Percentiles rank a stretch among this genome's conserved stretches.
phyloP scores from a whole-genome alignment of 306 rosid species.

The Alnus rubra region DNA sequence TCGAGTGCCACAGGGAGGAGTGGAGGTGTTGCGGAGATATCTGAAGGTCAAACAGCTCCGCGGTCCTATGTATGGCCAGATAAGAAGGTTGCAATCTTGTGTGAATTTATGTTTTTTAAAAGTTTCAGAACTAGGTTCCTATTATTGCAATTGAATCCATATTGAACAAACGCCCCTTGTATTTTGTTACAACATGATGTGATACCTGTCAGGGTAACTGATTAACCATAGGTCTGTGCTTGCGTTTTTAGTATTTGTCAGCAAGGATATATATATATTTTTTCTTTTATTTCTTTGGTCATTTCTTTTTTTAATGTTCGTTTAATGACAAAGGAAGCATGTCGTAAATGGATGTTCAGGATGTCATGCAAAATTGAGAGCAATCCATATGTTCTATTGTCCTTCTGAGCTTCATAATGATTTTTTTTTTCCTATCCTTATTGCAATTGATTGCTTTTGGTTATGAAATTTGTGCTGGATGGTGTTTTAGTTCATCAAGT shows the following conservation, averaged over 20 bases:
- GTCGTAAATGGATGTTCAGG: neutral
- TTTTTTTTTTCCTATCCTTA: too few species aligned
- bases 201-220: neutral
- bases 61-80: conserved; percentile 65
- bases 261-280: too few species aligned
- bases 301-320: neutral
- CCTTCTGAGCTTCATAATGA: too few species aligned
- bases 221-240: neutral
- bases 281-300: neutral
- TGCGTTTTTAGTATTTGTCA: neutral
- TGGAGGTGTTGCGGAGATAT: conserved; percentile 47
- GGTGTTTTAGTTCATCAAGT: neutral
- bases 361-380: neutral
- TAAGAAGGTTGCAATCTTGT: conserved; percentile 48
- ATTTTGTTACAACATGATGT: neutral
- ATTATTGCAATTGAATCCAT: neutral
- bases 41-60: conserved; percentile 47
- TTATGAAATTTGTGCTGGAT: neutral
- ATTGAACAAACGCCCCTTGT: neutral
- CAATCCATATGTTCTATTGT: too few species aligned
- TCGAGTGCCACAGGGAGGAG: conserved; percentile 31
- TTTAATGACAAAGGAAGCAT: neutral
- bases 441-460: too few species aligned
- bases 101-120: neutral
- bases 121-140: neutral